phyloP scores from a whole-genome alignment of 495 filamentous ascomycete species.

The Xylaria castorea region DNA sequence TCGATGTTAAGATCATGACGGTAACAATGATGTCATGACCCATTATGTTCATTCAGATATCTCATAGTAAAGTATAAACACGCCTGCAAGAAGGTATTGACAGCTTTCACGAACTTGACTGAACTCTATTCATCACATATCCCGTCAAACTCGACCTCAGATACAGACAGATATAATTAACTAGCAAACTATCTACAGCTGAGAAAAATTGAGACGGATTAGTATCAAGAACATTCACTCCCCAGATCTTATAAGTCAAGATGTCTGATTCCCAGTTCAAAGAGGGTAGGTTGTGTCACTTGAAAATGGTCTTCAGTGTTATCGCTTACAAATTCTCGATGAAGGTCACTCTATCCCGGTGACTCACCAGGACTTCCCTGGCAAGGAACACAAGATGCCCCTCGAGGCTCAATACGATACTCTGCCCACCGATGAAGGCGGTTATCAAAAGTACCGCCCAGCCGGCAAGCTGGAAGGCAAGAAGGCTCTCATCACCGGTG shows the following conservation, averaged over 20 bases:
- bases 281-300: constrained; percentile 46
- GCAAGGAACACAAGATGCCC: constrained; percentile 69
- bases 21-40: constrained; percentile 27
- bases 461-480: constrained; percentile 79
- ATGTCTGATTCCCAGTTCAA: constrained; percentile 60
- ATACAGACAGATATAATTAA: not conserved
- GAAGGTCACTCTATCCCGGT: constrained; percentile 73
- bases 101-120: not conserved
- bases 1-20: constrained; percentile 21
- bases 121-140: not conserved
- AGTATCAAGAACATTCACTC: not conserved
- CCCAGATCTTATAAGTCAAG: constrained; percentile 24
- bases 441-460: constrained; percentile 77
- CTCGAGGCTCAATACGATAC: constrained; percentile 67
- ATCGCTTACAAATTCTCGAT: constrained; percentile 5
- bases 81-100: not conserved
- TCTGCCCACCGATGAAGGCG: constrained; percentile 73
- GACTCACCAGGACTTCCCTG: constrained; percentile 70
- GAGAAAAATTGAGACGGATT: not conserved
- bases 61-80: not conserved
- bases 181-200: not conserved
- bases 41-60: not conserved
- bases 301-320: not conserved
- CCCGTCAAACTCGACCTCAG: not conserved
- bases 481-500: constrained; percentile 81